Evolutionary conservation across 176 grass and related monocot genomes (phyloP), one percentile per base, ranked within the genome.

Genomic region (Rhipidocladum racemiflorum): DNA sequence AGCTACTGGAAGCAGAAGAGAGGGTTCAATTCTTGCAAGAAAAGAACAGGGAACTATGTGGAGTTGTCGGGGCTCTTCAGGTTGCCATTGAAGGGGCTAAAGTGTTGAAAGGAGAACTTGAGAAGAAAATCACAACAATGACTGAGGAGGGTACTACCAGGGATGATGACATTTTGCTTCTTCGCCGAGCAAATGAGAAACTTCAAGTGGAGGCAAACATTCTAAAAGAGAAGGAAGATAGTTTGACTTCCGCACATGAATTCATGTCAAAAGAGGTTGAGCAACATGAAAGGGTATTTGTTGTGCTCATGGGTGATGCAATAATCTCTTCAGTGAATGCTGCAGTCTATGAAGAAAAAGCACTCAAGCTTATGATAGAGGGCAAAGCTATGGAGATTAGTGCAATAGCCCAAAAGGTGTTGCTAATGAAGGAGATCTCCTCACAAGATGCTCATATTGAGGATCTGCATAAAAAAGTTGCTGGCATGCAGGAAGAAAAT

Each of bases 261-360:
- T 24, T 60, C 55, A 63, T 89, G 77, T 71, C 61, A 32, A 70
- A 88, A 28, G 87, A 95, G 56, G 46, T 93, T 72, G 85, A 88
- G 25, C 85, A 85, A 72, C 73, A 70, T 69, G 84, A 91, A 86
- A 84, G 64, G 36, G 80, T 89, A 77, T 86, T 84, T 89, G 51
- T 70, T 75, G 76, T 63, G 64, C 66, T 98, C 73, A 50, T 91
- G 60, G 88, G 53, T 84, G 90, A 91, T 34, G 73, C 56, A 51
- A 25, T 93, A 70, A 83, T 56, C 42, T 87, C 81, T 88, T 70
- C 74, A 38, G 88, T 93, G 36, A 85, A 72, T 88, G 82, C 78
- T 73, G 68, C 79, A 38, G 35, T 90, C n/a, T 89, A 86, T 60
- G 66, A 93, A 81, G 95, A 95, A 77, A 94, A 93, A 59, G 79